phyloP scores from a whole-genome alignment of 2,329 filamentous ascomycete genomes.

The Nigrospora sphaerica region DNA sequence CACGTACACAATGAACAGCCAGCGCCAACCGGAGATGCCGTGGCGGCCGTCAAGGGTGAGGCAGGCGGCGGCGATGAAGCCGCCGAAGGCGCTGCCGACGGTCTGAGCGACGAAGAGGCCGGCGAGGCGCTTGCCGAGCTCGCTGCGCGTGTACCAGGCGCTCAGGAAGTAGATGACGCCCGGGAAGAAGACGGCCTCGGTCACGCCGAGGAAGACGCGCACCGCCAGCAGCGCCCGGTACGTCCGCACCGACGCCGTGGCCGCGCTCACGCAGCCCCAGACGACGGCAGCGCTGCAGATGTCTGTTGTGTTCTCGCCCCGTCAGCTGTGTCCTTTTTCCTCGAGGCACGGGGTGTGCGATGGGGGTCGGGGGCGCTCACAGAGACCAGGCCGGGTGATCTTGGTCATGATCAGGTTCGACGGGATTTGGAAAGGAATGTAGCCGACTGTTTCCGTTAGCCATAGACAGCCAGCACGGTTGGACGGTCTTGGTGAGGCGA shows the following conservation, averaged over 20 bases:
- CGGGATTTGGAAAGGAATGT: conserved; percentile 28
- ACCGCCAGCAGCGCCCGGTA: conserved; percentile 37
- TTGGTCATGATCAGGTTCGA: conserved; percentile 27
- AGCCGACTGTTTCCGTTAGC: conserved; percentile 15
- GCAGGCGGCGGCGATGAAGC: conserved; percentile 25
- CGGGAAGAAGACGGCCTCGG: conserved; percentile 49
- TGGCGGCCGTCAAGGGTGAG: conserved; percentile 15
- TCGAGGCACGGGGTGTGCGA: background rate
- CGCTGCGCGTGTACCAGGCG: conserved; percentile 30
- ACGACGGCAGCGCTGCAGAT: conserved; percentile 40
- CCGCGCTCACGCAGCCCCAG: conserved; percentile 41
- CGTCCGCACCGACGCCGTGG: conserved; percentile 38
- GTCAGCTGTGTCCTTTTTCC: background rate
- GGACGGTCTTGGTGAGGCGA: too few species aligned
- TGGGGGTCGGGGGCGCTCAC: background rate
- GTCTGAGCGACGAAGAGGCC: conserved; percentile 23
- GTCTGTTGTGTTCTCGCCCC: conserved; percentile 10
- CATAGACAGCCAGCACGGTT: background rate
- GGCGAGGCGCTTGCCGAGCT: conserved; percentile 25
- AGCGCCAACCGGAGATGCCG: conserved; percentile 18
- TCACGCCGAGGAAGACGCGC: conserved; percentile 43
- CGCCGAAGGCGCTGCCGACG: conserved; percentile 26
- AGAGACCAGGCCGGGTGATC: conserved; percentile 35
- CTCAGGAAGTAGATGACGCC: conserved; percentile 31
- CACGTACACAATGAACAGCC: conserved; percentile 13